Base-by-base conservation (phyloP, 495 filamentous ascomycete species). In the Hypoxylon fuscum region DNA sequence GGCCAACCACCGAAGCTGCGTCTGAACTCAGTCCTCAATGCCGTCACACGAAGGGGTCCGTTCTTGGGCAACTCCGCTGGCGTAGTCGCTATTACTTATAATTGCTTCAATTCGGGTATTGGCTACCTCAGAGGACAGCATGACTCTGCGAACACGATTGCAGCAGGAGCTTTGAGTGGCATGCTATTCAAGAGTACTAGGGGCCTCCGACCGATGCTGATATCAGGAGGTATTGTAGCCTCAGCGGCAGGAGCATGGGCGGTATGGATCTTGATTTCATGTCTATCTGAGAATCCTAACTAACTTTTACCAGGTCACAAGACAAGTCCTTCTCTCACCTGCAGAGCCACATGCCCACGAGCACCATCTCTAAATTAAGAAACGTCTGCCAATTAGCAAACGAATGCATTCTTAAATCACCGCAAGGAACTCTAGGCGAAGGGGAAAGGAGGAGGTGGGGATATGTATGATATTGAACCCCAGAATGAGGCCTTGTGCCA, bases 61-160 rank as follows among this genome's bases (percentile, higher is more conserved):
- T 98, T 97, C 79, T 74, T 98, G 61, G 95, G 96, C 12, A 98
- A 98, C 79, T 91, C 87, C 5, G 95, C 96, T 1, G 95, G 92
- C 49, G 93, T 97, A 21, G 85, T 98, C 25, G 95, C 95, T 10
- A 90, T 98, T 84, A 87, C 92, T 52, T 98, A 96, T 73, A 97
- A 96, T 75, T 87, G 90, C 17, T 81, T 97, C 72, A 98, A 98
- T 79, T 96, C 91, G n/a, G 87, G 84, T 15, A 86, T 97, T 58
- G 94, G 96, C 25, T 86, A 90, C 66, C 79, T 87, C 35, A 81
- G 95, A 55, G 95, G 95, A 46, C 93, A 93, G 79, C 93, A 98
- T 63, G 95, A 98, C 70, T 79, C 91, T 3, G 83, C 90, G 46
- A 98, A 98, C 76, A 93, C 91, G 48, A 83, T 98, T 54, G 72